Evolutionary conservation across 2,329 filamentous ascomycete genomes (phyloP).

Genomic region (Colletotrichum caudatum): DNA sequence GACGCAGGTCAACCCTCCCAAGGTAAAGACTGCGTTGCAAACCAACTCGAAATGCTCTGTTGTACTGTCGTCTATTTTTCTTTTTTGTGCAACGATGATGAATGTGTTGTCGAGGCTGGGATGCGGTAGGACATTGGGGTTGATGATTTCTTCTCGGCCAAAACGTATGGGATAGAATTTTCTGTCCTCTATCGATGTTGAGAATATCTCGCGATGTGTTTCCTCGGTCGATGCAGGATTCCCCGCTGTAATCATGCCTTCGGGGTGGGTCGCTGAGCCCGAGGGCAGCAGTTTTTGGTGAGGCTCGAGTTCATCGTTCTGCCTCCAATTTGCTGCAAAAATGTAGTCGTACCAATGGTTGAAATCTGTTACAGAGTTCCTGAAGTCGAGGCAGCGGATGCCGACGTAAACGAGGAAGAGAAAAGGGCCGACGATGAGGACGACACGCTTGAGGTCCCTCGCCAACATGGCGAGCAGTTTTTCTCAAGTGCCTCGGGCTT

Average conservation of each 20-base stretch:
- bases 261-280: slow-evolving; percentile 55
- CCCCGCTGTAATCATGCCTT: slow-evolving; percentile 9
- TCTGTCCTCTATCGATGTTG: slow-evolving; percentile 57
- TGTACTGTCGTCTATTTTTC: slow-evolving; percentile 46
- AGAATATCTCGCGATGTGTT: slow-evolving; percentile 57
- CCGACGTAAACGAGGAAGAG: slow-evolving; percentile 49
- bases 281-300: slow-evolving; percentile 50
- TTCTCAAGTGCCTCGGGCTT: neutral
- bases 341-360: slow-evolving; percentile 30
- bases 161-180: slow-evolving; percentile 65
- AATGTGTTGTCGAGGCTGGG: slow-evolving; percentile 60
- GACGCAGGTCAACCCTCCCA: slow-evolving; percentile 57
- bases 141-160: slow-evolving; percentile 56
- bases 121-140: slow-evolving; percentile 70
- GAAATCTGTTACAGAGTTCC: neutral
- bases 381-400: slow-evolving; percentile 29
- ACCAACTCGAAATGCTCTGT: slow-evolving; percentile 58
- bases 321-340: slow-evolving; percentile 33
- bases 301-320: slow-evolving; percentile 32
- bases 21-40: slow-evolving; percentile 62
- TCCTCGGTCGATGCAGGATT: neutral
- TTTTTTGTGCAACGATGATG: slow-evolving; percentile 64
- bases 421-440: slow-evolving; percentile 48
- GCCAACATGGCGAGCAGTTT: slow-evolving; percentile 47
- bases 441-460: slow-evolving; percentile 49